Percentiles rank a stretch among this genome's conserved stretches.
These are phyloP conservation scores for Abortiporus biennis DNA, from an alignment of 1,284 basidiomycete species.

Conservation along the genomic window DNA sequence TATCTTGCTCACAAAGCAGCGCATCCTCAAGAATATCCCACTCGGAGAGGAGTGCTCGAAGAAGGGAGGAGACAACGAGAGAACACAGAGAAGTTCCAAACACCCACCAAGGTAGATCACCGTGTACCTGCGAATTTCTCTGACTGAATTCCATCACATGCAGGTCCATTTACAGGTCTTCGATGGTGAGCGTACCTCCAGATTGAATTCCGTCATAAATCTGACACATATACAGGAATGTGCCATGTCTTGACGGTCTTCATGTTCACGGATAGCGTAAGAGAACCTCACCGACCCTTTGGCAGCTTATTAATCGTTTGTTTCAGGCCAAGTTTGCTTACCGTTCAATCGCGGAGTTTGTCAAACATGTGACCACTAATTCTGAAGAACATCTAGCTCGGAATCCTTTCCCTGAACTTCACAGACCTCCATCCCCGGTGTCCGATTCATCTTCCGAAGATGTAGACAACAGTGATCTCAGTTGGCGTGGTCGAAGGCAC, in stretches of 20 bases:
- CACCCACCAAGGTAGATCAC: constrained; percentile 64
- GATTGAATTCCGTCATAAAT: neutral
- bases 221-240: constrained; percentile 36
- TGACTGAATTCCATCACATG: neutral
- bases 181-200: constrained; percentile 34
- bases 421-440: constrained; percentile 25
- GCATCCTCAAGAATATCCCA: constrained; percentile 64
- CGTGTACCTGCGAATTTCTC: neutral
- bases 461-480: neutral
- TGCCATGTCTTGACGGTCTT: constrained; percentile 69
- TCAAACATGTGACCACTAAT: constrained; percentile 42
- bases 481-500: too few relatives aligned
- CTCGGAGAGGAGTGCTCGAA: constrained; percentile 48
- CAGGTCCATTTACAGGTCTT: constrained; percentile 74
- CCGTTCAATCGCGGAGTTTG: constrained; percentile 48
- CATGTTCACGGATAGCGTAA: constrained; percentile 56
- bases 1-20: constrained; percentile 83
- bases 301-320: neutral
- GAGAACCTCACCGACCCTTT: constrained; percentile 10
- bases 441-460: neutral
- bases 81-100: constrained; percentile 47
- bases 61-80: constrained; percentile 43
- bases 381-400: constrained; percentile 28
- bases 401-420: constrained; percentile 42
- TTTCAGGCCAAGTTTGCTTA: constrained; percentile 52